Evolutionary conservation across 257 asterid genomes (phyloP).

Genomic region (Hygrophila difformis): DNA sequence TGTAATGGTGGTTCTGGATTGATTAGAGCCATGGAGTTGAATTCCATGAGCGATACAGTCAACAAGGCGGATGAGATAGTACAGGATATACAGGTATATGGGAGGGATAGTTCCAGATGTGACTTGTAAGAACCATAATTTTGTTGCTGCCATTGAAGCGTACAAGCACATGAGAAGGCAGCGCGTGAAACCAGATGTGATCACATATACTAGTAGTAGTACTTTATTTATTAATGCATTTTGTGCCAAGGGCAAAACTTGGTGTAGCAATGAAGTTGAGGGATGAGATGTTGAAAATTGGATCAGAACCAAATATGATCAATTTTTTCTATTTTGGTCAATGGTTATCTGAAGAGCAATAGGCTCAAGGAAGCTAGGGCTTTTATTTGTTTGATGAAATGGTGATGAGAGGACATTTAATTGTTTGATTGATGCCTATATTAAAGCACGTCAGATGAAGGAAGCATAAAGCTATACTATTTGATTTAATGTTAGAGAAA

Average conservation of each 20-base stretch:
- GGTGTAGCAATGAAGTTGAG: too few species aligned
- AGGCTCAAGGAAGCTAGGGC: conserved; percentile 55
- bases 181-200: too few species aligned
- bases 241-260: too few species aligned
- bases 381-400: conserved; percentile 50
- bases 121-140: too few species aligned
- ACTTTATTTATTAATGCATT: too few species aligned
- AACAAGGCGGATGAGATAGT: conserved; percentile 65
- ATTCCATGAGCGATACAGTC: too few species aligned
- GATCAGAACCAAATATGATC: conserved; percentile 55
- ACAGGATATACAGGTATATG: conserved; percentile 73
- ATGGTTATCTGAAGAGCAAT: conserved; percentile 51
- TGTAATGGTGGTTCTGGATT: conserved; percentile 63
- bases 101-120: conserved; percentile 54
- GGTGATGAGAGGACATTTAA: conserved; percentile 42
- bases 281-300: conserved; percentile 49
- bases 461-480: conserved; percentile 50
- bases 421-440: conserved; percentile 55
- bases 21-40: conserved; percentile 71
- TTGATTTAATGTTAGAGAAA: conserved; percentile 43
- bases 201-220: too few species aligned
- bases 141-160: too few species aligned
- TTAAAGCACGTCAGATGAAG: conserved; percentile 53
- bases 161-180: too few species aligned
- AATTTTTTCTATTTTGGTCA: conserved; percentile 50